A percentile compares a stretch with the other conserved stretches of the same genome.
Conservation (phyloP, 495 filamentous ascomycete genomes). For the Viridothelium virens region DNA sequence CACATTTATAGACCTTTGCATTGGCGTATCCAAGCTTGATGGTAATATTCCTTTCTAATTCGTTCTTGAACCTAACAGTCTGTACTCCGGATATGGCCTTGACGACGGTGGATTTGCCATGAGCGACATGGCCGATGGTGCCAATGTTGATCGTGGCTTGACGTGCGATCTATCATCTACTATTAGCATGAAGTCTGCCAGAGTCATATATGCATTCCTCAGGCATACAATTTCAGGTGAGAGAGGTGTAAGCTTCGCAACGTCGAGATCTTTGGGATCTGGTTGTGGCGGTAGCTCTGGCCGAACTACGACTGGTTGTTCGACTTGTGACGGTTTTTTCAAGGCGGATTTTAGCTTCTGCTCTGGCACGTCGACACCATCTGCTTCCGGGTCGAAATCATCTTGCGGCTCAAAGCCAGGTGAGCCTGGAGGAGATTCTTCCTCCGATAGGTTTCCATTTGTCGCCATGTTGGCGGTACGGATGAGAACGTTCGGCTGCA, state of each 20-base stretch:
- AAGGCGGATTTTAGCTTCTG: slow-evolving; percentile 56
- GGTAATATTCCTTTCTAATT: slow-evolving; percentile 96
- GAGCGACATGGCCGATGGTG: slow-evolving; percentile 96
- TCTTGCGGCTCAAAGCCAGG: slow-evolving; percentile 42
- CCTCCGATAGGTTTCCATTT: slow-evolving; percentile 54
- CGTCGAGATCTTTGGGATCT: slow-evolving; percentile 75
- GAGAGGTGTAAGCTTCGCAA: slow-evolving; percentile 67
- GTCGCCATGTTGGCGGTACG: slow-evolving; percentile 50
- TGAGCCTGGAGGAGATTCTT: slow-evolving; percentile 52
- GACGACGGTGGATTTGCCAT: slow-evolving; percentile 96
- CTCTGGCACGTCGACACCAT: slow-evolving; percentile 27
- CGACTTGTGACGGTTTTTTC: slow-evolving; percentile 49
- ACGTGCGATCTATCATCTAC: slow-evolving; percentile 54
- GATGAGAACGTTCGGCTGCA: not conserved
- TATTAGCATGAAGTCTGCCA: not conserved
- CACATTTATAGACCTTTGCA: slow-evolving; percentile 98
- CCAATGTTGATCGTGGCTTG: slow-evolving; percentile 99
- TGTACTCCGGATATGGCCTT: slow-evolving; percentile 98
- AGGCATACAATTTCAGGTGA: slow-evolving; percentile 67
- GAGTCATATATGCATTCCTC: no score
- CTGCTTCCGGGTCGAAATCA: slow-evolving; percentile 27
- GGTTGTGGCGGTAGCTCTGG: slow-evolving; percentile 68
- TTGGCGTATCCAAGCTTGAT: slow-evolving; percentile 99
- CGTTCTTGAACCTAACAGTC: slow-evolving; percentile 99
- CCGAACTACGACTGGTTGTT: slow-evolving; percentile 52